A percentile compares a stretch with the other conserved stretches of the same genome.
Evolutionary conservation across 257 asterid genomes (phyloP).

Genomic region (Nyctanthes arbortristis): DNA sequence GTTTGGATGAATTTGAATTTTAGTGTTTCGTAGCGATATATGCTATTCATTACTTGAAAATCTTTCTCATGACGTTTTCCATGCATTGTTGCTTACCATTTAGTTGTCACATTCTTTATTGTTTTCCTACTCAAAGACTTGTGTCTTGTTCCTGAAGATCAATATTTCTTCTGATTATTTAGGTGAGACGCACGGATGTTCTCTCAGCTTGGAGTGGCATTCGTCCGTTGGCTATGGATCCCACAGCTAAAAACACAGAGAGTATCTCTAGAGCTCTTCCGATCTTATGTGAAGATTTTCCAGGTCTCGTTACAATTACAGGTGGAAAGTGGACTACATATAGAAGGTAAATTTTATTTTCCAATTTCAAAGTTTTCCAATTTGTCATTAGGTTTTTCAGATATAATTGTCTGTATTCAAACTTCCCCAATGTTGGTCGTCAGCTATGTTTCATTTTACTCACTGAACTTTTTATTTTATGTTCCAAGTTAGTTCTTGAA

Average conservation of each 20-base stretch:
- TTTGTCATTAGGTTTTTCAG: not conserved
- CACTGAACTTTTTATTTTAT: too few species aligned
- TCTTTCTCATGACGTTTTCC: not conserved
- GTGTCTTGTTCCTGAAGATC: constrained; percentile 21
- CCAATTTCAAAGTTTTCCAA: not conserved
- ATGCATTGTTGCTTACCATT: not conserved
- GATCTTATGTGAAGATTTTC: constrained; percentile 85
- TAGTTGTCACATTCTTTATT: constrained; percentile 8
- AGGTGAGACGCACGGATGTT: constrained; percentile 92
- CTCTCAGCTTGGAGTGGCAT: constrained; percentile 99
- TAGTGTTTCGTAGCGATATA: not conserved
- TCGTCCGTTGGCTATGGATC: constrained; percentile 94
- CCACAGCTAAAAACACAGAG: constrained; percentile 83
- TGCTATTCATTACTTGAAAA: not conserved
- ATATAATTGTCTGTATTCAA: too few species aligned
- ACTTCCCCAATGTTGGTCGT: too few species aligned
- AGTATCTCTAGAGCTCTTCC: constrained; percentile 94
- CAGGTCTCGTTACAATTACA: constrained; percentile 92
- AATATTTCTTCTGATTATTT: constrained; percentile 25
- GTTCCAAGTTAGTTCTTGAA: too few species aligned
- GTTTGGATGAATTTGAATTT: not conserved
- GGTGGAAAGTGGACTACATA: constrained; percentile 99
- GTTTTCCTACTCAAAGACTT: not conserved
- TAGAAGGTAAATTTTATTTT: constrained; percentile 64
- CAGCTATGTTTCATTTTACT: too few species aligned